These are phyloP conservation scores for Gonium pectorale DNA, from an alignment of 139 green algal genomes.

Conservation along the genomic window DNA sequence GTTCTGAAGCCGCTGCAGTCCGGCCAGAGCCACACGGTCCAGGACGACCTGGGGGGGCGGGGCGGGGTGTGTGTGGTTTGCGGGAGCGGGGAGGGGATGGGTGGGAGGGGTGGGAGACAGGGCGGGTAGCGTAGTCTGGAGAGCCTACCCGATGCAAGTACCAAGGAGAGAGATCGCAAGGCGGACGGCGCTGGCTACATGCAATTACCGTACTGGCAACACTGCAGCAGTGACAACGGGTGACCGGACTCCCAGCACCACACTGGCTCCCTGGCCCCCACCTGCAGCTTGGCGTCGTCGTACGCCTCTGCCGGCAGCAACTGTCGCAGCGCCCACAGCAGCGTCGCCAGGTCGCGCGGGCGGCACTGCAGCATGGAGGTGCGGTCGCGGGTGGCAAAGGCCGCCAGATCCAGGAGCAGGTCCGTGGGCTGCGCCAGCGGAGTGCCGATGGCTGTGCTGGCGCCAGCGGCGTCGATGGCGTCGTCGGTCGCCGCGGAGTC, in stretches of 20 bases:
- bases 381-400: neutral
- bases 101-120: neutral
- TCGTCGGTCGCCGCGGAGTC: neutral
- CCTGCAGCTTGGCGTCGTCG: conserved; percentile 18
- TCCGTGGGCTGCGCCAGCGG: neutral
- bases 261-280: neutral
- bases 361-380: neutral
- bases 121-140: too few relatives aligned
- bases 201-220: neutral
- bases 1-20: neutral
- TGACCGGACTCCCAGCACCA: neutral
- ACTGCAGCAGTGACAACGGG: neutral
- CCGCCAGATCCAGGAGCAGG: conserved; percentile 12
- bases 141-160: too few relatives aligned
- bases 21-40: conserved; percentile 5
- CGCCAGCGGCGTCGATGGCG: neutral
- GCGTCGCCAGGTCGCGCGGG: conserved; percentile 1
- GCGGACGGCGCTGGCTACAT: neutral
- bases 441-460: neutral
- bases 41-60: conserved; percentile 2
- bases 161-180: too few relatives aligned
- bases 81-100: neutral
- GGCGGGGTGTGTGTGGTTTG: neutral
- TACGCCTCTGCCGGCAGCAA: neutral
- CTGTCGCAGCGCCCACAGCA: conserved; percentile 24